Conservation (phyloP, 768 basidiomycete genomes). For the Lactarius trivialis region DNA sequence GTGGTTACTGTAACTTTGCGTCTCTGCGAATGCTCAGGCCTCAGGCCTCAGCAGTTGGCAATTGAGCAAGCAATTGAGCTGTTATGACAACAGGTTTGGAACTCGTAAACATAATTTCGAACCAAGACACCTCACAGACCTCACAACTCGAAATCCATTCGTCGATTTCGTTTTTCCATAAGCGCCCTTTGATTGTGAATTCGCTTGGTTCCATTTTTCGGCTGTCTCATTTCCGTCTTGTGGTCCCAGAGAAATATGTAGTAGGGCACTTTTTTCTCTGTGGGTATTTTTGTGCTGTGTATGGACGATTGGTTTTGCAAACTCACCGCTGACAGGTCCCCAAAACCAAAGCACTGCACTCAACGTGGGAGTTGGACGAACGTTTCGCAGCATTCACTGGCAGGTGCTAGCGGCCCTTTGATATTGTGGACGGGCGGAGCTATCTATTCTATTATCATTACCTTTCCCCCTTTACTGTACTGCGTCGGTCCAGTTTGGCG, state of each 20-base stretch:
- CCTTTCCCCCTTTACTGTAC: no score
- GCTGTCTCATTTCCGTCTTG: neutral
- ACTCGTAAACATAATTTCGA: neutral
- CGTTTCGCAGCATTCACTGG: neutral
- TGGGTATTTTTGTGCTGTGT: no score
- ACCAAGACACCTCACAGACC: neutral
- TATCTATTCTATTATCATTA: neutral
- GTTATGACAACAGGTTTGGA: neutral
- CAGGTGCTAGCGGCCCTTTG: neutral
- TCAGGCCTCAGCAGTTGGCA: neutral
- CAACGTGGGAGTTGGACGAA: neutral
- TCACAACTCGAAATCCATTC: no score
- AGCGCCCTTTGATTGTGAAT: neutral
- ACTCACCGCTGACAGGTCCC: no score
- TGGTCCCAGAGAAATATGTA: neutral
- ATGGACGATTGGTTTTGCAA: neutral
- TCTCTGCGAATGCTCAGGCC: no score
- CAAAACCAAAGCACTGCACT: neutral
- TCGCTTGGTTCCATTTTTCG: no score
- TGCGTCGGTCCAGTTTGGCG: neutral
- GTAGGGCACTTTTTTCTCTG: no score
- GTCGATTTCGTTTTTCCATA: neutral
- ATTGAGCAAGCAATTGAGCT: neutral
- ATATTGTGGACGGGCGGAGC: neutral
- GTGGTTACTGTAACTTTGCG: no score